phyloP scores from a whole-genome alignment of 208 protist genomes.

The Trichomonas tenax region DNA sequence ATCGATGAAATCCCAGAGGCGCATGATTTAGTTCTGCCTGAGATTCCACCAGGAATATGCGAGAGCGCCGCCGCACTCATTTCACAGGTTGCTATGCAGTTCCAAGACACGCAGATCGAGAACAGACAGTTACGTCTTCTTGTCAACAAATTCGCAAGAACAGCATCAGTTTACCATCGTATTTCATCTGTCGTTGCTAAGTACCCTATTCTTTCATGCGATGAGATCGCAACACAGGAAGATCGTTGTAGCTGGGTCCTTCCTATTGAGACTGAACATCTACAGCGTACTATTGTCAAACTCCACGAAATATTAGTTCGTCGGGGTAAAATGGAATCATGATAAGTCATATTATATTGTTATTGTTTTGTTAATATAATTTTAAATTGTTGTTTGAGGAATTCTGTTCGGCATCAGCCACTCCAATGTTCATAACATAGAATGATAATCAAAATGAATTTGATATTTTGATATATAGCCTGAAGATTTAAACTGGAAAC shows the following conservation, averaged over 20 bases:
- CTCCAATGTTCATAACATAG: too few species aligned
- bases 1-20: not conserved
- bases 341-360: too few species aligned
- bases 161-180: not conserved
- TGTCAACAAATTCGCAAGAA: not conserved
- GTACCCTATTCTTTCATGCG: not conserved
- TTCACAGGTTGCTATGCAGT: not conserved
- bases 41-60: not conserved
- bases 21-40: not conserved
- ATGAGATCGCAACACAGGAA: constrained; percentile 11
- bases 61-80: not conserved
- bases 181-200: not conserved
- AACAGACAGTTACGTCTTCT: not conserved
- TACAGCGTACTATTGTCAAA: not conserved
- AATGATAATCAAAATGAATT: too few species aligned
- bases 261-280: not conserved
- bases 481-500: too few species aligned
- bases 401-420: too few species aligned
- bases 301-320: not conserved
- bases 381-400: too few species aligned
- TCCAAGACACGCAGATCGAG: not conserved
- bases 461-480: too few species aligned
- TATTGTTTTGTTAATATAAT: too few species aligned
- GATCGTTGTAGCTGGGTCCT: not conserved
- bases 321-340: not conserved